Evolutionary conservation across 306 rosid genomes (phyloP).

Genomic region (Hippophae rhamnoides): DNA sequence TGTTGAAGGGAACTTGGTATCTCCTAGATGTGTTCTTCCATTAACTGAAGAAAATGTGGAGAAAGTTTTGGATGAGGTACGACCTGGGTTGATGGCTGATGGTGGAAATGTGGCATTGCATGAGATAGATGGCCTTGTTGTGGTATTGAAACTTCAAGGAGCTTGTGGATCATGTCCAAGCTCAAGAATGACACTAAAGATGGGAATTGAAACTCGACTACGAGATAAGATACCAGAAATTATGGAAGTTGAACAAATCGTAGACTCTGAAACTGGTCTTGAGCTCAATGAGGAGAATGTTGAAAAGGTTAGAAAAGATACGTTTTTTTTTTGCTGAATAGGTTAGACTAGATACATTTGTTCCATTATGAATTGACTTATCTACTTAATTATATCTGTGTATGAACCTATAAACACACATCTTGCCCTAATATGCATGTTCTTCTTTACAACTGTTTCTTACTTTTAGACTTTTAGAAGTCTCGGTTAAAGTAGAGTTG

Average conservation of each 20-base stretch:
- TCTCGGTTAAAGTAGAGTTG: no score
- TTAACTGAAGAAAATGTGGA: constrained; percentile 93
- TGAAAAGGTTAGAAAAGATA: constrained; percentile 48
- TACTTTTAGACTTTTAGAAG: no score
- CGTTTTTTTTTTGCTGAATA: neutral
- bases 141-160: constrained; percentile 84
- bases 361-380: neutral
- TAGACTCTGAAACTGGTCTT: constrained; percentile 79
- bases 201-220: constrained; percentile 89
- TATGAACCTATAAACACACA: neutral
- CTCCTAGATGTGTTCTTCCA: constrained; percentile 76
- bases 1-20: constrained; percentile 49
- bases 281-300: constrained; percentile 75
- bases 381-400: neutral
- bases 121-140: constrained; percentile 95
- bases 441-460: no score
- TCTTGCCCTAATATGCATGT: no score
- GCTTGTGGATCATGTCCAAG: constrained; percentile 98
- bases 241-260: constrained; percentile 76
- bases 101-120: constrained; percentile 95
- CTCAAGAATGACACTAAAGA: constrained; percentile 87
- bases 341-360: neutral
- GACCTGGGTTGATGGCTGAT: constrained; percentile 91
- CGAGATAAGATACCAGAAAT: constrained; percentile 90
- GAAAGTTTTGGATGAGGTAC: constrained; percentile 87